Evolutionary conservation across 352 stramenopile genomes (phyloP).

Genomic region (Globisporangium abappressorium): DNA sequence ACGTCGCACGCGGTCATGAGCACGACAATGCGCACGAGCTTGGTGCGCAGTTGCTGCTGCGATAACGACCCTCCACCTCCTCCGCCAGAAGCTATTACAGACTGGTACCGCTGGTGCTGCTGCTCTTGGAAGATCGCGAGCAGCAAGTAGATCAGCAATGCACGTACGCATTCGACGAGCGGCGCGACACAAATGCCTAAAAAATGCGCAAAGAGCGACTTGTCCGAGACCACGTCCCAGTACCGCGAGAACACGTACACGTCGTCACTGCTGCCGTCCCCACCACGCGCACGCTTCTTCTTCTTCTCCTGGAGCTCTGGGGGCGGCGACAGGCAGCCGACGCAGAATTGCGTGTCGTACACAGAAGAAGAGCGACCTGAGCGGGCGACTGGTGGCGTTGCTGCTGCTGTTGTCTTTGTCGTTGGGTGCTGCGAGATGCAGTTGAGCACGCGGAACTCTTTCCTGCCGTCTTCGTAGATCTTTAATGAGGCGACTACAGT

Average conservation of each 20-base stretch:
- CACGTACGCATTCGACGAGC: constrained; percentile 59
- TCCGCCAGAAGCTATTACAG: background rate
- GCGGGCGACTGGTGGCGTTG: background rate
- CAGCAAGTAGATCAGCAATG: constrained; percentile 64
- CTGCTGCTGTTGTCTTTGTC: background rate
- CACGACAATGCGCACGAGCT: constrained; percentile 39
- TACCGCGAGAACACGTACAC: constrained; percentile 85
- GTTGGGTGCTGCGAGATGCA: constrained; percentile 53
- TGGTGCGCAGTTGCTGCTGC: constrained; percentile 27
- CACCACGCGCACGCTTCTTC: constrained; percentile 14
- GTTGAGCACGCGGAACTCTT: constrained; percentile 78
- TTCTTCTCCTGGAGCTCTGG: constrained; percentile 34
- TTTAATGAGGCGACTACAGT: constrained; percentile 61
- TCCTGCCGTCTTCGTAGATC: constrained; percentile 53
- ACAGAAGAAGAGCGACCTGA: constrained; percentile 23
- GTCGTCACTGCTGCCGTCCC: constrained; percentile 20
- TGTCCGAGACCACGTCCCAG: constrained; percentile 78
- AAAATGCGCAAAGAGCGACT: constrained; percentile 67
- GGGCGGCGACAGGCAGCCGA: constrained; percentile 59
- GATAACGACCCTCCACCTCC: background rate
- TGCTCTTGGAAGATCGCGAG: constrained; percentile 48
- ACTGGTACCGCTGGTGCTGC: background rate
- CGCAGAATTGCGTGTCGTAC: constrained; percentile 45
- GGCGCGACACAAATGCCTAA: constrained; percentile 55
- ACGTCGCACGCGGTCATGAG: constrained; percentile 63